Conservation (phyloP, 2,329 filamentous ascomycete species). For the Nannizzia gypsea region DNA sequence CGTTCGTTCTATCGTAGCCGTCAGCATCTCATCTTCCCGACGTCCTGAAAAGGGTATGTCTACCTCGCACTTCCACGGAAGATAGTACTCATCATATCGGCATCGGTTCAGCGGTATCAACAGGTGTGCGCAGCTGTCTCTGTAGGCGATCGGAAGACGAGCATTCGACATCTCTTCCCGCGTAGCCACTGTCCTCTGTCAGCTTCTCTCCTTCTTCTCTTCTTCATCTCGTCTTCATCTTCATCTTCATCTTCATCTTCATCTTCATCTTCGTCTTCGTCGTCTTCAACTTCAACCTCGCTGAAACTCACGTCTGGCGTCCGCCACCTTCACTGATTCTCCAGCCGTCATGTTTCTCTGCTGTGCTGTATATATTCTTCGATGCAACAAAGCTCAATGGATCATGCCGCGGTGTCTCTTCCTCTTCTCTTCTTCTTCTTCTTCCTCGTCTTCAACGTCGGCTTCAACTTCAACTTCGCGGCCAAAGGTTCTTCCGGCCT, state of each 20-base stretch:
- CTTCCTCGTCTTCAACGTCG: not conserved
- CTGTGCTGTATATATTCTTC: not conserved
- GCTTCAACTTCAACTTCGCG: not conserved
- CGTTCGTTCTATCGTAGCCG: slow-evolving; percentile 60
- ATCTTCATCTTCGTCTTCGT: not conserved
- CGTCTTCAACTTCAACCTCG: not conserved
- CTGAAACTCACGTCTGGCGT: slow-evolving; percentile 13
- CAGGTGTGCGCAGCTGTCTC: slow-evolving; percentile 89
- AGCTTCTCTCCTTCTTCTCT: not conserved
- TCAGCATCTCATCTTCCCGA: not conserved
- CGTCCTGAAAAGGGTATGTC: not conserved
- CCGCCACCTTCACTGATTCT: slow-evolving; percentile 4
- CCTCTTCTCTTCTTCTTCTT: not conserved
- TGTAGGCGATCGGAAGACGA: slow-evolving; percentile 75
- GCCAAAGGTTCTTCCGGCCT: not conserved
- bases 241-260: not conserved
- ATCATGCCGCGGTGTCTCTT: not conserved
- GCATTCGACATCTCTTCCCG: slow-evolving; percentile 91
- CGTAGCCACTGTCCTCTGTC: slow-evolving; percentile 43
- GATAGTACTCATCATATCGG: slow-evolving; percentile 80
- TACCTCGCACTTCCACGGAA: slow-evolving; percentile 98
- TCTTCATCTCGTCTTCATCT: not conserved
- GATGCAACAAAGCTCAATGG: not conserved
- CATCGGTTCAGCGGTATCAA: slow-evolving; percentile 93
- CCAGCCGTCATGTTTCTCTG: slow-evolving; percentile 7